phyloP scores from a whole-genome alignment of 2,329 filamentous ascomycete species.

The Juglanconis sp. region DNA sequence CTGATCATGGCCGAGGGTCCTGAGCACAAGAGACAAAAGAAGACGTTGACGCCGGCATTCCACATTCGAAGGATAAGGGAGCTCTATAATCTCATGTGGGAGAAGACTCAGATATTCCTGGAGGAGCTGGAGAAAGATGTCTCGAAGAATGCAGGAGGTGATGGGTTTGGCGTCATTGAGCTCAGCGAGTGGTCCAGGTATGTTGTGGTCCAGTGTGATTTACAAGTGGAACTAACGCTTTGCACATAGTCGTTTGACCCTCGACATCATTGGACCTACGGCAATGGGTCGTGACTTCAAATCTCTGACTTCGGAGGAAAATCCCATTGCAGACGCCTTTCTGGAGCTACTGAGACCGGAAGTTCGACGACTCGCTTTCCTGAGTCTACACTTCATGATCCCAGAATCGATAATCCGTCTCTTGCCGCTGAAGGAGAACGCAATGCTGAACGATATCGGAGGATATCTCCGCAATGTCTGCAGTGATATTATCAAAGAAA shows the following conservation, averaged over 20 bases:
- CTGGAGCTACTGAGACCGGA: conserved; percentile 9
- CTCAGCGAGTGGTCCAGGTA: conserved; percentile 15
- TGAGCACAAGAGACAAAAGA: conserved; percentile 14
- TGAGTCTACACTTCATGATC: conserved; percentile 12
- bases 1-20: conserved; percentile 11
- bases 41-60: conserved; percentile 1
- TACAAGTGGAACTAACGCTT: neutral
- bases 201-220: neutral
- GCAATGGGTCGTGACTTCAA: conserved; percentile 11
- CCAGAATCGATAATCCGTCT: conserved; percentile 10
- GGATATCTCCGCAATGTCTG: conserved; percentile 7
- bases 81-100: conserved; percentile 12
- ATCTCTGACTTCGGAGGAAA: conserved; percentile 3
- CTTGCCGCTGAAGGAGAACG: conserved; percentile 9
- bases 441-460: conserved; percentile 8
- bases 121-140: conserved; percentile 11
- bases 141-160: neutral
- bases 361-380: conserved; percentile 7
- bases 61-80: conserved; percentile 9
- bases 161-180: conserved; percentile 5
- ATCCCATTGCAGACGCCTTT: conserved; percentile 10
- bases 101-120: conserved; percentile 7
- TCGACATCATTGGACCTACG: conserved; percentile 13
- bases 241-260: neutral
- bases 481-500: conserved; percentile 8